A percentile compares a stretch with the other conserved stretches of the same genome.
phyloP scores from a whole-genome alignment of 73 alveolate genomes.

The Uronychia binucleata region DNA sequence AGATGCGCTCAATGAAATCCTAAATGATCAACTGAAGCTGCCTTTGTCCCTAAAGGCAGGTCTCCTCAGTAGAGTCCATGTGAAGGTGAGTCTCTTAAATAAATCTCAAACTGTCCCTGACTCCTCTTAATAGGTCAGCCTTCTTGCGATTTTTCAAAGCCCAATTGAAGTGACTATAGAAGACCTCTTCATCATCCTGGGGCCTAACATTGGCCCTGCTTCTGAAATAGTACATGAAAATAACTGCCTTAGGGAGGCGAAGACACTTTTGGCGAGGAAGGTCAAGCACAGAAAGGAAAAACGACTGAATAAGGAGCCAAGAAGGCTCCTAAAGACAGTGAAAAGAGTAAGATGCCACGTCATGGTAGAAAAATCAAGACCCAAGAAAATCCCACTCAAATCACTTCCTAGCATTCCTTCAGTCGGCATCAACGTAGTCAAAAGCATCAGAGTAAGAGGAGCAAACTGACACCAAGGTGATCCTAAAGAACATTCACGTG shows the following conservation, averaged over 20 bases:
- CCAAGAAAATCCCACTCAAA: neutral
- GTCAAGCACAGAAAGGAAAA: neutral
- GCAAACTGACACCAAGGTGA: neutral
- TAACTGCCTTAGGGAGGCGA: neutral
- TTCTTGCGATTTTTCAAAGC: constrained; percentile 33
- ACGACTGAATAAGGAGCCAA: neutral
- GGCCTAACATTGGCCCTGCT: constrained; percentile 36
- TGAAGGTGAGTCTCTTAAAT: constrained; percentile 22
- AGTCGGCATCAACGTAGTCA: neutral
- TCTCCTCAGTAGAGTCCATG: constrained; percentile 63
- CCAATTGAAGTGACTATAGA: constrained; percentile 55
- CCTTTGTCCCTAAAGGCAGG: constrained; percentile 83
- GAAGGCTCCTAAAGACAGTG: neutral
- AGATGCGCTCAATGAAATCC: constrained; percentile 77
- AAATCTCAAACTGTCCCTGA: neutral
- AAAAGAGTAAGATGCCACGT: neutral
- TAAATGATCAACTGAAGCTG: constrained; percentile 62
- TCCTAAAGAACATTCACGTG: constrained; percentile 26
- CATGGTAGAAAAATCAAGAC: neutral
- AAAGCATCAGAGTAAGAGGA: neutral
- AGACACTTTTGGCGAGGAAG: neutral
- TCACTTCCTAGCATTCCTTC: neutral
- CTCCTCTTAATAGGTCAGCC: constrained; percentile 6
- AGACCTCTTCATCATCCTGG: constrained; percentile 42
- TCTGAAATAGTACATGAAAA: neutral